Evolutionary conservation across 805 yeast species (phyloP).

Genomic region (Yarrowia sp.): DNA sequence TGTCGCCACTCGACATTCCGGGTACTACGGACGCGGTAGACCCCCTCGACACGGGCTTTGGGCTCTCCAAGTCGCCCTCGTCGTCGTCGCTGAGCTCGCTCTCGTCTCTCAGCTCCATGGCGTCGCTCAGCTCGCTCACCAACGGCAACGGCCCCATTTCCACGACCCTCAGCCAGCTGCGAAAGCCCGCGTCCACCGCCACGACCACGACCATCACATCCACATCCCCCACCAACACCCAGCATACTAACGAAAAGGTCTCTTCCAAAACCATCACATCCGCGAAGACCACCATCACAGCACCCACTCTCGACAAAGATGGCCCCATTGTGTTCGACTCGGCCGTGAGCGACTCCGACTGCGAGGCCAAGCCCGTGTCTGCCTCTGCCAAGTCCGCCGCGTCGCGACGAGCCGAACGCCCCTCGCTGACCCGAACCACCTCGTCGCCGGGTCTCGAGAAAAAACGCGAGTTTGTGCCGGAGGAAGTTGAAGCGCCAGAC

Average conservation of each 20-base stretch:
- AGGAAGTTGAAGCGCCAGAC: background rate
- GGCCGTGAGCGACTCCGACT: conserved; percentile 13
- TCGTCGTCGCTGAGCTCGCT: conserved; percentile 5
- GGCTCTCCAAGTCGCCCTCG: conserved; percentile 1
- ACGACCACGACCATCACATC: background rate
- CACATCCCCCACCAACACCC: background rate
- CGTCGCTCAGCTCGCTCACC: background rate
- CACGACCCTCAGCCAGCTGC: background rate
- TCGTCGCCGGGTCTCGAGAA: conserved; percentile 13
- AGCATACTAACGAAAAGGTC: conserved; percentile 26
- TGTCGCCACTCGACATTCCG: background rate
- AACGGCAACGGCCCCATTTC: conserved; percentile 2
- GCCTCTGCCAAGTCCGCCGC: background rate
- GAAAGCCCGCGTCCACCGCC: background rate
- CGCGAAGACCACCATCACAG: background rate
- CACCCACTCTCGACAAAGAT: background rate
- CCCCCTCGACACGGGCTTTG: background rate
- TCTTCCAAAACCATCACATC: background rate
- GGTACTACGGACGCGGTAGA: background rate
- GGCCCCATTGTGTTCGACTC: conserved; percentile 8
- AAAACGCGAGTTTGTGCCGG: background rate
- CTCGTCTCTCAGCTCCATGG: background rate
- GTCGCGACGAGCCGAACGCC: conserved; percentile 22
- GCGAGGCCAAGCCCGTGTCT: background rate
- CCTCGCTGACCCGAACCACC: conserved; percentile 23